These are phyloP conservation scores for Fusarium sp. DNA, from an alignment of 2,329 filamentous ascomycete species.

Conservation along the genomic window DNA sequence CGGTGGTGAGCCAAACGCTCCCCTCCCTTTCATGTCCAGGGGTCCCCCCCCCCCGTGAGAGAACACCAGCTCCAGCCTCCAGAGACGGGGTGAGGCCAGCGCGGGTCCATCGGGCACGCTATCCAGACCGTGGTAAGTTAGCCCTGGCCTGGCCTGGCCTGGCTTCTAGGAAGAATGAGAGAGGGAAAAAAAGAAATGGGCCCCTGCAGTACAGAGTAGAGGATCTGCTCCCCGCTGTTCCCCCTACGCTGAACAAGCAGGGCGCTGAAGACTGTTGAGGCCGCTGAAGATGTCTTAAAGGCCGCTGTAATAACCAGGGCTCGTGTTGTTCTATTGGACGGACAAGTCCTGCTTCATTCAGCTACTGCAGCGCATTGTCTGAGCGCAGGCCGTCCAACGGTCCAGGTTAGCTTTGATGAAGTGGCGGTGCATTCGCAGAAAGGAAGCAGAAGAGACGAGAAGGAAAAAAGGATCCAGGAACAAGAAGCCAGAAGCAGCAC, in stretches of 20 bases:
- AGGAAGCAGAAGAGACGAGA: not conserved
- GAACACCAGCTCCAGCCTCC: not conserved
- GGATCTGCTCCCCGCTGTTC: slow-evolving; percentile 27
- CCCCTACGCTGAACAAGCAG: not conserved
- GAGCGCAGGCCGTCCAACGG: slow-evolving; percentile 7
- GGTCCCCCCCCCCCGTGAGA: slow-evolving; percentile 9
- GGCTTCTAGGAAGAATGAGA: not conserved
- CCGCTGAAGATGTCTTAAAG: slow-evolving; percentile 34
- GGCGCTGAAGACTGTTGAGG: slow-evolving; percentile 25
- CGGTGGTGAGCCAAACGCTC: slow-evolving; percentile 31
- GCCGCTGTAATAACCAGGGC: slow-evolving; percentile 6
- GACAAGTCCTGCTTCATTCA: not conserved
- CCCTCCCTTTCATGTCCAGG: slow-evolving; percentile 25
- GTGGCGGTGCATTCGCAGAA: not conserved
- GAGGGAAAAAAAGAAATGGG: not conserved
- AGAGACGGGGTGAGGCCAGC: slow-evolving; percentile 21
- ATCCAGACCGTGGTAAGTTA: not conserved
- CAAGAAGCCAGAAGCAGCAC: not conserved
- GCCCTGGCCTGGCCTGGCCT: not conserved
- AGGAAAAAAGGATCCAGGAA: slow-evolving; percentile 6
- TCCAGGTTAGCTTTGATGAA: slow-evolving; percentile 1
- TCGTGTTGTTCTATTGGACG: slow-evolving; percentile 26
- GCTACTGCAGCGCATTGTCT: slow-evolving; percentile 19
- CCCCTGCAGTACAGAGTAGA: slow-evolving; percentile 35
- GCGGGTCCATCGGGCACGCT: slow-evolving; percentile 24